These are phyloP conservation scores for Alternaria viburni DNA, from an alignment of 2,329 filamentous ascomycete species.

Conservation along the genomic window DNA sequence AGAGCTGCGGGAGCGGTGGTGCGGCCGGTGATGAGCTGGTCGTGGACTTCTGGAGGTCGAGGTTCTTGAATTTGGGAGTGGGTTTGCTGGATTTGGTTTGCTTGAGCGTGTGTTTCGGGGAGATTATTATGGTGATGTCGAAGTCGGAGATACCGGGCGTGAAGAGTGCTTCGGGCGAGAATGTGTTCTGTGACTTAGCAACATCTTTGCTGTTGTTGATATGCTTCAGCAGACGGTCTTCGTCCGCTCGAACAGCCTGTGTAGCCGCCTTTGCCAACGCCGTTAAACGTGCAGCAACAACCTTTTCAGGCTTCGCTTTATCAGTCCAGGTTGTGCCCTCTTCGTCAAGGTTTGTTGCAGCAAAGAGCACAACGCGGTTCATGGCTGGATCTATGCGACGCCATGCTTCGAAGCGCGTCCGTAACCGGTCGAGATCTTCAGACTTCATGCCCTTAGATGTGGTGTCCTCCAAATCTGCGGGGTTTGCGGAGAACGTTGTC, in stretches of 20 bases:
- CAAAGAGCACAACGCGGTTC: conserved; percentile 82
- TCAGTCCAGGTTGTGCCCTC: conserved; percentile 84
- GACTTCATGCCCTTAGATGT: conserved; percentile 56
- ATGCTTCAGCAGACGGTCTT: conserved; percentile 54
- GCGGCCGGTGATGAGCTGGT: conserved; percentile 48
- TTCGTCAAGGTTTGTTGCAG: conserved; percentile 77
- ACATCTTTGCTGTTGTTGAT: conserved; percentile 15
- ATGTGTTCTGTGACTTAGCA: neutral
- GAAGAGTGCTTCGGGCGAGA: conserved; percentile 68
- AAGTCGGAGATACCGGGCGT: conserved; percentile 76
- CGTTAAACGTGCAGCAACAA: conserved; percentile 84
- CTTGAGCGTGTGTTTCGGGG: conserved; percentile 57
- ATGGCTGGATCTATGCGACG: conserved; percentile 86
- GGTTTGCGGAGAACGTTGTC: conserved; percentile 26
- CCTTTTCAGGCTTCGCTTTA: conserved; percentile 71
- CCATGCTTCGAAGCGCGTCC: conserved; percentile 80
- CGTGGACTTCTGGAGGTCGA: conserved; percentile 61
- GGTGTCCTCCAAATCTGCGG: conserved; percentile 25
- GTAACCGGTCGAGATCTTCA: conserved; percentile 67
- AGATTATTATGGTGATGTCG: conserved; percentile 82
- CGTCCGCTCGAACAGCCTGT: conserved; percentile 56
- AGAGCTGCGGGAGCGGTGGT: conserved; percentile 66
- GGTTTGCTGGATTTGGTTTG: conserved; percentile 36
- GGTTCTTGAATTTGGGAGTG: conserved; percentile 75
- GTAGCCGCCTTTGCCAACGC: conserved; percentile 77